phyloP scores from a whole-genome alignment of 2,329 filamentous ascomycete species.

The Neopestalotiopsis sp. region DNA sequence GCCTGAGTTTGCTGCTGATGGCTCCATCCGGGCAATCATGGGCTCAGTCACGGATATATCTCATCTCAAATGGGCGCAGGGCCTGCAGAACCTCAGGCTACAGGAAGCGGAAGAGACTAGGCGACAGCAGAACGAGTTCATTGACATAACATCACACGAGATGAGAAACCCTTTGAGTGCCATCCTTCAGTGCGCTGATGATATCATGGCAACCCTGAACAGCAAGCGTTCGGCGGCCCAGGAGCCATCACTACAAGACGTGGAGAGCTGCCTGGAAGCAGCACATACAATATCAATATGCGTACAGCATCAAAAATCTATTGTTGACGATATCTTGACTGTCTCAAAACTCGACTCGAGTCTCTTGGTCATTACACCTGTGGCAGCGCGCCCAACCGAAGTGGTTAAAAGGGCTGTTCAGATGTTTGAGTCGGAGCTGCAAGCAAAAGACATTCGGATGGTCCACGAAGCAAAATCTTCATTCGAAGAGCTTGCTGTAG shows the following conservation, averaged over 20 bases:
- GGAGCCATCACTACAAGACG: slow-evolving; percentile 33
- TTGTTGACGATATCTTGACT: slow-evolving; percentile 54
- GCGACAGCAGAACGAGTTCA: slow-evolving; percentile 60
- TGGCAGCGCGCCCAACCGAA: slow-evolving; percentile 55
- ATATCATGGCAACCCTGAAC: slow-evolving; percentile 44
- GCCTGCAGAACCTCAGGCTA: slow-evolving; percentile 40
- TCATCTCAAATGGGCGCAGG: slow-evolving; percentile 47
- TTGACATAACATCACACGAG: slow-evolving; percentile 56
- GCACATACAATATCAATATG: slow-evolving; percentile 62
- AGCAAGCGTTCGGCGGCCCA: slow-evolving; percentile 29
- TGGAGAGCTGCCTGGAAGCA: slow-evolving; percentile 56
- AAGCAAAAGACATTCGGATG: slow-evolving; percentile 60
- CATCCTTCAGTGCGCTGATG: slow-evolving; percentile 62
- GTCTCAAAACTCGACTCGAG: slow-evolving; percentile 59
- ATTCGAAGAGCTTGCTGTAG: slow-evolving; percentile 51
- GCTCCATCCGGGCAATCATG: slow-evolving; percentile 41
- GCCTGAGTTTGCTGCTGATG: slow-evolving; percentile 38
- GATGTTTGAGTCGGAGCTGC: slow-evolving; percentile 63
- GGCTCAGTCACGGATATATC: slow-evolving; percentile 50
- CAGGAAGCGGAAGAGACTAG: slow-evolving; percentile 42
- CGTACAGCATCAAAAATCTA: slow-evolving; percentile 61
- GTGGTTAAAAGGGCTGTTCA: slow-evolving; percentile 59
- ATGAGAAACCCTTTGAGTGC: slow-evolving; percentile 60
- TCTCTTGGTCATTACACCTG: slow-evolving; percentile 59
- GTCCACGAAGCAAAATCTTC: slow-evolving; percentile 53